Base-by-base conservation (phyloP, 176 grass and related monocot species). In the Juncus inflexus region DNA sequence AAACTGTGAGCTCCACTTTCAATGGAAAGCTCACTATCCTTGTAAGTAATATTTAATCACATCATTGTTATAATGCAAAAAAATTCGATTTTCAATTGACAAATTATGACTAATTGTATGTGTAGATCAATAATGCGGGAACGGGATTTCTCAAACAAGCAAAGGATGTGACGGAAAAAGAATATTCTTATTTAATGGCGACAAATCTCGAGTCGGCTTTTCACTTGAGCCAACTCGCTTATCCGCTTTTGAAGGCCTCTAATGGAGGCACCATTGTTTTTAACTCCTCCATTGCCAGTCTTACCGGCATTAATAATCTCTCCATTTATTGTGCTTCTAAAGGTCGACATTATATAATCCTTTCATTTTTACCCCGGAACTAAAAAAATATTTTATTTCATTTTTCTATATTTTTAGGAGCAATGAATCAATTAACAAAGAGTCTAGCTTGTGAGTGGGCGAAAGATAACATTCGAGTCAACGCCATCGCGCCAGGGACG, bases 131-230 rank as follows among this genome's bases (percentile, higher is more conserved):
- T 62, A 84, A 79, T 4, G 82, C 71, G 2, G 82, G 57, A 1
- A 58, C 58, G 12, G 8, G 15, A 19, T 47, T 65, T 2, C 0
- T 35, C 1, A 81, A 74, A 60, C 11, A 72, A 6, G 65, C 62
- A 69, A 50, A 11, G 47, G 58, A 77, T 50, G 50, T 12, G 40
- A 86, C 78, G 1, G 62, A 36, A 0, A 74, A 61, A 52, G 83
- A 85, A 3, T 85, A 67, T 60, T 35, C 71, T 4, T 58, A 9
- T 4, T 7, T 86, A 7, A 78, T 78, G 74, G 50, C 54, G 51
- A 81, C 78, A 9, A 86, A 85, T 64, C 12, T 85, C 35, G 83
- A 85, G 52, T 80, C 83, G 0, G 49, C 40, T 36, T 85, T 80
- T 55, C 77, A 76, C 16, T 50, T 85, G 37, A 63, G 37, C 16